Conservation (phyloP, 139 green algal genomes). For the Chlorella sp. region DNA sequence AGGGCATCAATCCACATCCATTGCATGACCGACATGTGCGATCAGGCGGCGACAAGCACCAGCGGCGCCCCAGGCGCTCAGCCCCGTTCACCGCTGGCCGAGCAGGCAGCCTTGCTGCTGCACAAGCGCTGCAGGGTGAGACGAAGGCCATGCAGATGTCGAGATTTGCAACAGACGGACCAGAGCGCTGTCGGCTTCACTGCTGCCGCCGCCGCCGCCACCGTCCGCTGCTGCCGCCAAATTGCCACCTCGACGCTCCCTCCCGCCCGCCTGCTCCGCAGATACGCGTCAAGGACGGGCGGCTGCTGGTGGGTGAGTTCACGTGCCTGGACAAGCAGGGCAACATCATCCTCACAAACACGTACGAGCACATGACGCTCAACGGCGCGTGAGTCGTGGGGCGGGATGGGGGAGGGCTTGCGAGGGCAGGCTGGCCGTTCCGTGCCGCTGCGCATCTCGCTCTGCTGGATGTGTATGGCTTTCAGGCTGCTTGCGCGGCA, state of each 20-base stretch:
- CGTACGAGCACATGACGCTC: constrained; percentile 29
- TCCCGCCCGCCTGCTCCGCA: constrained; percentile 19
- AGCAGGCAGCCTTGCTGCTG: constrained; percentile 12
- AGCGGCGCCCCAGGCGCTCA: too few species aligned
- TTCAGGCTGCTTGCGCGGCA: too few species aligned
- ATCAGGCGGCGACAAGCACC: too few species aligned
- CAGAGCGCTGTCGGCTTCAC: too few species aligned
- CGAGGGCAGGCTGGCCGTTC: too few species aligned
- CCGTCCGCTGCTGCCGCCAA: too few species aligned
- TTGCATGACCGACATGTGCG: too few species aligned
- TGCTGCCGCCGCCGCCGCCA: background rate
- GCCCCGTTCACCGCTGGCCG: constrained; percentile 6
- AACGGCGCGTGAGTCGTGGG: constrained; percentile 8
- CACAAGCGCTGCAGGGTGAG: constrained; percentile 25
- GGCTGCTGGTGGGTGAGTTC: constrained; percentile 60
- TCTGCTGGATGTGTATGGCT: too few species aligned
- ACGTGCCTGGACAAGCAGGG: constrained; percentile 70
- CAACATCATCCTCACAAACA: constrained; percentile 70
- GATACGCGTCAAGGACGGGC: constrained; percentile 56
- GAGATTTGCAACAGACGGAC: background rate
- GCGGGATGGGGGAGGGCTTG: too few species aligned
- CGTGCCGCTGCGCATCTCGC: too few species aligned
- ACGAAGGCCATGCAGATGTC: too few species aligned
- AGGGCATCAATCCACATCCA: too few species aligned
- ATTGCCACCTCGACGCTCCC: background rate